These are phyloP conservation scores for Tetracentron sinense DNA, from an alignment of 164 flowering plant species.

Conservation along the genomic window DNA sequence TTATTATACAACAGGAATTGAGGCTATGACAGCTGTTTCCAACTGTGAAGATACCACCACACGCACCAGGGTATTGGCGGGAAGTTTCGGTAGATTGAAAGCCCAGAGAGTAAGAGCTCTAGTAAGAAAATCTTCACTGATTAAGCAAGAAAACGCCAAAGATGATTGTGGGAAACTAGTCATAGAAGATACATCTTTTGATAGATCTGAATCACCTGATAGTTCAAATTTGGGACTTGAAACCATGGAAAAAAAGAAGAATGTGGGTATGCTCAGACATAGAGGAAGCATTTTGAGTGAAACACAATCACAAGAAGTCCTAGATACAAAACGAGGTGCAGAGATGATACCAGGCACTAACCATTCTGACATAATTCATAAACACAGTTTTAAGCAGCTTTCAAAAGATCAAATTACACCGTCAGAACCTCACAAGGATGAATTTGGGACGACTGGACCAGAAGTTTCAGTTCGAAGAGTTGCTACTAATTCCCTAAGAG, in stretches of 20 bases:
- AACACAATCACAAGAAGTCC: slow-evolving; percentile 6
- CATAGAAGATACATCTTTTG: slow-evolving; percentile 11
- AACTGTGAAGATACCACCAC: neutral
- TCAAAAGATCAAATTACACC: slow-evolving; percentile 7
- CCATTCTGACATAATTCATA: slow-evolving; percentile 3
- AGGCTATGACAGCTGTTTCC: slow-evolving; percentile 3
- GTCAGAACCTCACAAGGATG: slow-evolving; percentile 14
- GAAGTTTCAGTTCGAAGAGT: slow-evolving; percentile 24
- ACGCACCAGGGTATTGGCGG: slow-evolving; percentile 10
- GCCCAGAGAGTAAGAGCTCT: slow-evolving; percentile 51
- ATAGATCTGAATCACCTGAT: slow-evolving; percentile 11
- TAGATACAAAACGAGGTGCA: slow-evolving; percentile 2
- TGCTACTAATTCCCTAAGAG: slow-evolving; percentile 34
- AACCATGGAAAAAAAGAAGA: slow-evolving; percentile 14
- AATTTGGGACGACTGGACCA: slow-evolving; percentile 3
- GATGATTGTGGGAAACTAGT: slow-evolving; percentile 15
- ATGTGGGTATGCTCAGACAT: slow-evolving; percentile 7
- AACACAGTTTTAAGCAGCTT: neutral
- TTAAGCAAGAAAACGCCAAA: slow-evolving; percentile 25
- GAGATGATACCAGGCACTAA: slow-evolving; percentile 8
- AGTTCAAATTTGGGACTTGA: slow-evolving; percentile 22
- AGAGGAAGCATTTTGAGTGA: slow-evolving; percentile 18
- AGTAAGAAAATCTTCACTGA: slow-evolving; percentile 30
- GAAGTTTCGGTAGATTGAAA: slow-evolving; percentile 66
- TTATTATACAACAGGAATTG: slow-evolving; percentile 16